A percentile compares a stretch with the other conserved stretches of the same genome.
Evolutionary conservation across 2,329 filamentous ascomycete genomes (phyloP).

Genomic region (Pestalotiopsis sp.): DNA sequence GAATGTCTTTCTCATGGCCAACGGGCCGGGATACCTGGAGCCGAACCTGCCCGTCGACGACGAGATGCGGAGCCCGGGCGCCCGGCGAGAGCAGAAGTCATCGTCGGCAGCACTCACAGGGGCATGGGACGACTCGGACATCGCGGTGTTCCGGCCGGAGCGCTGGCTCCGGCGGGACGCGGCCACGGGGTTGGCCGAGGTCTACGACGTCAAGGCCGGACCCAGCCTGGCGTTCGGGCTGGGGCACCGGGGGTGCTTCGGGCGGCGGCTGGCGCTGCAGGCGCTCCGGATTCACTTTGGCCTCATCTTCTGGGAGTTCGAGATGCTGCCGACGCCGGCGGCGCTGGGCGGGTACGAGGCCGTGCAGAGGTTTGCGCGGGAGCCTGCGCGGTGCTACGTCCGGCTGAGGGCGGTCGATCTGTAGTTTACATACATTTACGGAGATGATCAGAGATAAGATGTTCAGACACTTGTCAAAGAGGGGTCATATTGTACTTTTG

Average conservation of each 20-base stretch:
- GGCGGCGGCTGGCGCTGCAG: constrained; percentile 19
- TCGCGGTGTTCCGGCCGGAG: constrained; percentile 21
- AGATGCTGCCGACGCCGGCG: constrained; percentile 17
- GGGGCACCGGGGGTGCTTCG: constrained; percentile 21
- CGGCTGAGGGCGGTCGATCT: constrained; percentile 16
- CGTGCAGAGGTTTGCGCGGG: constrained; percentile 33
- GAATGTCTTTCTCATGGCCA: constrained; percentile 21
- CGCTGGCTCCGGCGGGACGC: constrained; percentile 20
- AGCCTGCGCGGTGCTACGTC: constrained; percentile 33
- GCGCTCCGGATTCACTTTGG: constrained; percentile 21
- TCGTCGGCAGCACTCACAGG: constrained; percentile 6
- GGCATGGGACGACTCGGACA: constrained; percentile 19
- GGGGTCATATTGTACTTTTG: background rate
- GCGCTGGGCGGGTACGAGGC: constrained; percentile 26
- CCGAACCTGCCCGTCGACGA: constrained; percentile 17
- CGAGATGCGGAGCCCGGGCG: constrained; percentile 15
- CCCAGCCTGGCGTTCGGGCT: constrained; percentile 22
- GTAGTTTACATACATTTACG: background rate
- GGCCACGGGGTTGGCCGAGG: background rate
- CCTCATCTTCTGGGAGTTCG: constrained; percentile 22
- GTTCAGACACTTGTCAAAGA: too few relatives aligned
- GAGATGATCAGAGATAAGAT: too few relatives aligned
- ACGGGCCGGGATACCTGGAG: constrained; percentile 19
- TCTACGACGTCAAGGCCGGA: constrained; percentile 17
- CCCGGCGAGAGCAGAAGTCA: background rate